Evolutionary conservation across 371 early-diverging fungal species (phyloP), one percentile per base, ranked within the genome.

Genomic region (Mucor mucedo): DNA sequence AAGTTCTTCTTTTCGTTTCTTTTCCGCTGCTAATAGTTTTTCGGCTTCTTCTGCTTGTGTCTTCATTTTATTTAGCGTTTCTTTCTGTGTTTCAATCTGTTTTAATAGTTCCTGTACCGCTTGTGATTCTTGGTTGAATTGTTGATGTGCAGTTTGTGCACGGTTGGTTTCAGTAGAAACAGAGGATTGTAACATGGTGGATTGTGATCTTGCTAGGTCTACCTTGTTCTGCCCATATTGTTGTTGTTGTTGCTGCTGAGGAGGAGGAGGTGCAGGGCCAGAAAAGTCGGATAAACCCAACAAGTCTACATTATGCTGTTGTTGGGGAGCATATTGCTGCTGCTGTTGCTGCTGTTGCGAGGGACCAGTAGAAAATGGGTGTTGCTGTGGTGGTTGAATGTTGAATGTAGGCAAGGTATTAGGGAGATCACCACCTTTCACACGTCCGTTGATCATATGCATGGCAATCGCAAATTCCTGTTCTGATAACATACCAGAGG

Each of bases 391-490:
- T 9, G 2, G 50, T 30, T 50, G 50, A 10, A 30, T 50, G 49
- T 58, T 65, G 13, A 63, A 40, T 2, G 57, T 56, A 13, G 77
- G 65, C 7, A 75, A 40, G 0, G 58, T 49, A 6, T 53, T 59
- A 13, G 83, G 80, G 5, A 84, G 76, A 2, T 82, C 79, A 2
- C 73, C 76, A 21, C 82, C 75, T 13, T 71, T 78, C 60, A 86
- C 73, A 59, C 72, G 82, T 67, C 67, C 72, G 59, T 78, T 86
- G 52, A 85, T 88, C 67, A 85, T 75, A 63, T 74, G 86, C 88
- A 87, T 85, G 41, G 85, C 89, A 42, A 80, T 81, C 4, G 78
- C 80, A 73, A 80, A 89, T 68, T 84, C 85, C 48, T 76, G 80
- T 41, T 62, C 72, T 40, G 52, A 69, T 52, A 83, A 66, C 64